Evolutionary conservation across 805 yeast species (phyloP).

Genomic region (Pichia nakasei): DNA sequence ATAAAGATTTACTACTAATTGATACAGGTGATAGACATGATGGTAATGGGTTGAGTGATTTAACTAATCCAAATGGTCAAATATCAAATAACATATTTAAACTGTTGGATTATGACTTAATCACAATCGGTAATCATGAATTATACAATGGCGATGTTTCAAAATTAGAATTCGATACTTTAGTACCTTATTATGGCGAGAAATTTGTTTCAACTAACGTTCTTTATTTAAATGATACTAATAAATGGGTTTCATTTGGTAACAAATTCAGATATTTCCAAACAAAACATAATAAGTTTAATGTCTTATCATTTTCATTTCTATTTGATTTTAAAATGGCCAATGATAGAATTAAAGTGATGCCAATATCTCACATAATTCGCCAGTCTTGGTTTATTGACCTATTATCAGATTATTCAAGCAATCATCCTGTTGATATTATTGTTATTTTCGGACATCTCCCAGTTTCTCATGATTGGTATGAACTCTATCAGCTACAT

Average conservation of each 20-base stretch:
- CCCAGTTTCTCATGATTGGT: constrained; percentile 54
- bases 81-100: constrained; percentile 55
- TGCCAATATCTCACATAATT: constrained; percentile 46
- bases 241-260: constrained; percentile 57
- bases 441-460: constrained; percentile 71
- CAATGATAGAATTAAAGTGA: constrained; percentile 55
- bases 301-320: constrained; percentile 67
- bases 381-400: constrained; percentile 58
- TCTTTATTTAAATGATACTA: constrained; percentile 39
- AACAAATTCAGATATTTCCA: constrained; percentile 51
- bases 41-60: constrained; percentile 86
- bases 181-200: constrained; percentile 53
- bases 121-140: constrained; percentile 90
- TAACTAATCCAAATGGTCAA: constrained; percentile 63
- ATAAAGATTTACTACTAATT: constrained; percentile 58
- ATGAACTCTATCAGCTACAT: constrained; percentile 43
- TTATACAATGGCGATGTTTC: constrained; percentile 62
- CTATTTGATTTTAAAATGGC: constrained; percentile 63
- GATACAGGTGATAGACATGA: constrained; percentile 95
- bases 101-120: constrained; percentile 59
- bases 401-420: constrained; percentile 25
- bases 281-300: constrained; percentile 43
- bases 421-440: constrained; percentile 43
- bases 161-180: constrained; percentile 50
- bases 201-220: constrained; percentile 68